Percentiles rank a stretch among this genome's conserved stretches.
Conservation (phyloP, 768 basidiomycete species). For the Chlorophyllum brunneum region DNA sequence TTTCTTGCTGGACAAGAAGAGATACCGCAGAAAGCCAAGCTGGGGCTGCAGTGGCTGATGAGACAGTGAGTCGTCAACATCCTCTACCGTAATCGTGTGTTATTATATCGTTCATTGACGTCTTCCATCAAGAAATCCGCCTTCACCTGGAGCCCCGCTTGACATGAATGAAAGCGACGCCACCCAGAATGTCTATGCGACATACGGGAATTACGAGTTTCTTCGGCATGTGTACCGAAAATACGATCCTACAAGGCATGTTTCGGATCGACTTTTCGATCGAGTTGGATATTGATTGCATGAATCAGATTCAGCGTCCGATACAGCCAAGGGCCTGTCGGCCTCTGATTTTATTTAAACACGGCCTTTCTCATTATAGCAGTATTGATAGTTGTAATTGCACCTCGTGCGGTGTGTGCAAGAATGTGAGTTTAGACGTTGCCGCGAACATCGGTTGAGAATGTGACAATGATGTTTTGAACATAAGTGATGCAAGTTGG, state of each 20-base stretch:
- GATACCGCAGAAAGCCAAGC: constrained; percentile 21
- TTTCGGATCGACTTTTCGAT: constrained; percentile 24
- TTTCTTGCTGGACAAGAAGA: constrained; percentile 19
- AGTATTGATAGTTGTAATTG: no score
- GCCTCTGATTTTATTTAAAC: neutral
- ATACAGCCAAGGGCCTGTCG: constrained; percentile 12
- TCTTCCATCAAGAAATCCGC: constrained; percentile 26
- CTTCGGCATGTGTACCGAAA: constrained; percentile 35
- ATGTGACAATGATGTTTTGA: no score
- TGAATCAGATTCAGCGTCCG: constrained; percentile 11
- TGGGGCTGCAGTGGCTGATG: constrained; percentile 24
- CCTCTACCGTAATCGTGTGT: no score
- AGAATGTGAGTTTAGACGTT: no score
- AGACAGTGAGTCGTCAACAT: constrained; percentile 23
- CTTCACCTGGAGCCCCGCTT: constrained; percentile 33
- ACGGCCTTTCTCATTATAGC: neutral
- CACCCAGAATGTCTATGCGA: constrained; percentile 33
- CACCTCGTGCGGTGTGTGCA: no score
- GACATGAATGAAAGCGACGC: constrained; percentile 39
- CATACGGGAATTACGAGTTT: constrained; percentile 34
- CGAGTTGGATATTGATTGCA: constrained; percentile 15
- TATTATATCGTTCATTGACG: neutral
- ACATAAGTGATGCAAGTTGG: no score
- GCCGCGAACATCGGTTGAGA: no score
- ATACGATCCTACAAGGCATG: constrained; percentile 40